Evolutionary conservation across 495 filamentous ascomycete species (phyloP), one percentile per base, ranked within the genome.

Genomic region (Xylaria grammica): DNA sequence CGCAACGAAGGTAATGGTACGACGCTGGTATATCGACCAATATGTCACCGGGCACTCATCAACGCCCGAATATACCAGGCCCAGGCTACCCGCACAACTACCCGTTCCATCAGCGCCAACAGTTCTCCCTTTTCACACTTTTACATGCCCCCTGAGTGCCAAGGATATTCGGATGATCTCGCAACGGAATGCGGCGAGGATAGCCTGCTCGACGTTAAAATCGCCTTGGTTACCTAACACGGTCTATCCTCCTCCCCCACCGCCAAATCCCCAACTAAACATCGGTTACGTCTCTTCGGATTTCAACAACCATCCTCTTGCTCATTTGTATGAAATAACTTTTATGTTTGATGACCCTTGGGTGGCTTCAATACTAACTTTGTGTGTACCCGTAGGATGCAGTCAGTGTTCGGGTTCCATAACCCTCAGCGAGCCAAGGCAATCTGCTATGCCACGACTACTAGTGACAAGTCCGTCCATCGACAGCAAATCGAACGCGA

Each of bases 281-380:
- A 89, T 99, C 58, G 95, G 95, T 49, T 99, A 99, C 72, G 89
- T 99, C 30, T 98, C 95, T 1, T 97, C 94, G 0, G 95, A 99
- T 74, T 99, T 99, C 78, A 99, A 99, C 72, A 99, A 99, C 73
- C 95, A 99, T 71, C 95, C 95, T 34, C 82, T 99, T 44, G 95
- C 96, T 5, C 93, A 97, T 78, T 75, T 97, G 80, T 84, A 69
- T 77, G 81, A 75, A 56, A 22, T 13, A 20, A 4, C 32, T 4
- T 63, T n/a, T 42, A 29, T 57, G 9, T 56, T 53, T 65, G 3
- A 53, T 10, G 27, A 19, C n/a, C 19, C 15, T 58, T 11, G 62
- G 32, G 13, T 24, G 8, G 29, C n/a, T 46, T 52, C 34, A 34
- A 10, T 59, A 30, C 26, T 53, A 50, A 71, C 60, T 26, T 24